These are phyloP conservation scores for Lobosporangium transversale DNA, from an alignment of 192 early-diverging fungal species.

Conservation along the genomic window DNA sequence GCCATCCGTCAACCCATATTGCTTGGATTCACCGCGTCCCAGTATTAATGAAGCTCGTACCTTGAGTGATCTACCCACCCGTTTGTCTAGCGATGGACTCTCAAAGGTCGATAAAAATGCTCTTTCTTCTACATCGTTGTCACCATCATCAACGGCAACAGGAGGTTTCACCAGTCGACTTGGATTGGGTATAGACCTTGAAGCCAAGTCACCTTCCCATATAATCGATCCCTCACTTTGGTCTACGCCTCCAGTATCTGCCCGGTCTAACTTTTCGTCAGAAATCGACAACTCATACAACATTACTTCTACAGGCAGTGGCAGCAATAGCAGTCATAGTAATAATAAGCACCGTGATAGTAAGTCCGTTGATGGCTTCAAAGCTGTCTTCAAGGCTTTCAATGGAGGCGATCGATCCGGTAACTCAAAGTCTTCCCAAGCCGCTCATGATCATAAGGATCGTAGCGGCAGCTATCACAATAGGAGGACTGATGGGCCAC, in stretches of 20 bases:
- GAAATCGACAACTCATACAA: background rate
- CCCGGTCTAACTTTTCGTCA: background rate
- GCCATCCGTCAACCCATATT: background rate
- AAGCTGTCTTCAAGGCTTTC: slow-evolving; percentile 25
- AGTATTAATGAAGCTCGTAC: background rate
- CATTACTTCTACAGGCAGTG: background rate
- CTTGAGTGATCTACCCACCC: background rate
- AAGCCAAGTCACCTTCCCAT: background rate
- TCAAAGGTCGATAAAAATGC: background rate
- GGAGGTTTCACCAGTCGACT: background rate
- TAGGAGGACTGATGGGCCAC: background rate
- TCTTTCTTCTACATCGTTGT: too few species aligned
- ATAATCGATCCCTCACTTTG: background rate
- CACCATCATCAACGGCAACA: background rate
- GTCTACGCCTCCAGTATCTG: background rate
- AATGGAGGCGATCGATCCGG: background rate
- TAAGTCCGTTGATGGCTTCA: slow-evolving; percentile 23
- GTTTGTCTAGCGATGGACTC: background rate
- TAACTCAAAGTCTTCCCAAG: background rate
- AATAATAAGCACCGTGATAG: slow-evolving; percentile 2
- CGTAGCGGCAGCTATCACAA: too few species aligned
- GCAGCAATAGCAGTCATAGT: background rate
- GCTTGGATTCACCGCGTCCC: background rate
- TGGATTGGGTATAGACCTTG: background rate
- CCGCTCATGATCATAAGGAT: background rate